These are phyloP conservation scores for Ilyonectria mors-panacis DNA, from an alignment of 2,329 filamentous ascomycete genomes.

Conservation along the genomic window DNA sequence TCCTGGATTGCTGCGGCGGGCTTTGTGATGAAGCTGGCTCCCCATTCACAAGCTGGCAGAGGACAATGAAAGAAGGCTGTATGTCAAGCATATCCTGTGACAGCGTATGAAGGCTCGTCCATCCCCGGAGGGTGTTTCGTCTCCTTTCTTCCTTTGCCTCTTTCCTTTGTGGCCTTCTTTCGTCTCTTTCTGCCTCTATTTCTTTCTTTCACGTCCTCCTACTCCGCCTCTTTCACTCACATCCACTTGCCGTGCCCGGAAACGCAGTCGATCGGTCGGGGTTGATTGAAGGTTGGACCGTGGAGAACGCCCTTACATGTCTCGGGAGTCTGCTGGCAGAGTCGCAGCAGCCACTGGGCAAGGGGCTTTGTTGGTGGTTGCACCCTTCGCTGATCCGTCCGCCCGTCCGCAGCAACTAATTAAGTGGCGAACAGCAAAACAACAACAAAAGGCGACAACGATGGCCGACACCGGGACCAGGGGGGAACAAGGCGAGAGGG, in stretches of 20 bases:
- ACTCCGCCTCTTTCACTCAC: slow-evolving; percentile 17
- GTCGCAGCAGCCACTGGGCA: slow-evolving; percentile 27
- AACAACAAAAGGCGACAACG: not conserved
- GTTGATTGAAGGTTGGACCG: slow-evolving; percentile 23
- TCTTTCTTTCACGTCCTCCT: slow-evolving; percentile 11
- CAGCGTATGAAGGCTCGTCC: slow-evolving; percentile 36
- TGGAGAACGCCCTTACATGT: slow-evolving; percentile 44
- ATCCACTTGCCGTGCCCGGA: not conserved
- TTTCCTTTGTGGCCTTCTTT: slow-evolving; percentile 16
- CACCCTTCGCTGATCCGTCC: slow-evolving; percentile 30
- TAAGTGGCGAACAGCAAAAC: slow-evolving; percentile 17
- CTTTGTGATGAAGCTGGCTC: slow-evolving; percentile 28
- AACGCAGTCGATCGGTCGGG: not conserved
- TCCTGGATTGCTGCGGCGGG: not conserved
- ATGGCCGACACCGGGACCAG: slow-evolving; percentile 2
- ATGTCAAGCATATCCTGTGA: slow-evolving; percentile 34
- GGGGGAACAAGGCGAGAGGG: slow-evolving; percentile 8
- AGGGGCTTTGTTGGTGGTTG: slow-evolving; percentile 47
- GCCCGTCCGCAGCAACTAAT: slow-evolving; percentile 34
- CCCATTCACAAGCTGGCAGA: slow-evolving; percentile 39
- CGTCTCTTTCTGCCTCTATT: slow-evolving; percentile 18
- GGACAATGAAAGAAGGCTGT: slow-evolving; percentile 45
- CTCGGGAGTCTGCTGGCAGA: slow-evolving; percentile 42
- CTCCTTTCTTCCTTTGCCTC: slow-evolving; percentile 34
- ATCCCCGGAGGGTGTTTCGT: slow-evolving; percentile 36